Base-by-base conservation (phyloP, 805 yeast species). In the Ogataea pignaliae region DNA sequence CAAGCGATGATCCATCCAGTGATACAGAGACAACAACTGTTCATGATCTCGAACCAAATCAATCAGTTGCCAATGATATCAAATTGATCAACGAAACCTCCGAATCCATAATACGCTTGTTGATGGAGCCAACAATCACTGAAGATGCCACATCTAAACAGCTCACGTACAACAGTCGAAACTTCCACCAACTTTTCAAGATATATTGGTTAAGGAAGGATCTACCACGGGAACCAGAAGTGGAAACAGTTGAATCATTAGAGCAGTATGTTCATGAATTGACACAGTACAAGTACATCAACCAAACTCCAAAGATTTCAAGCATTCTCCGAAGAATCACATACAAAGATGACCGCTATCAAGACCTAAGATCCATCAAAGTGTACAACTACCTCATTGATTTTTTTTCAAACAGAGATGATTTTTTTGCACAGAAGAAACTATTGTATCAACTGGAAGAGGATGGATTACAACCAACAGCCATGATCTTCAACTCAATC, bases 341-440 rank as follows among this genome's bases (percentile, higher is more conserved):
- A 17, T 35, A 33, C 17, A 36, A 45, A 6, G 35, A 37, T 28
- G 28, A 9, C 38, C 44, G 5, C 39, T 42, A 21, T n/a, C 11
- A 35, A n/a, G 30, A 36, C n/a, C 33, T 16, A 13, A 50, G 44
- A 21, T 41, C 43, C 13, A 30, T 48, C 29, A 41, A 43, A 15
- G 38, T 47, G 10, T 49, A 44, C 43, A 53, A 52, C 41, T 42
- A 47, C 29, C 28, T 52, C 13, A 63, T 76, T 1, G 67, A 61
- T 40, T 73, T 60, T 52, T 73, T 64, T 50, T 57, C 66, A 15
- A 46, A 51, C 14, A 62, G 60, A 34, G 59, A 60, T 46, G 76
- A 75, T 53, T 57, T 68, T 37, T 69, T 70, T 0, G 60, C 70
- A 3, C 65, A 74, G 47, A 59, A 69, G 36, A 70, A 68, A 39